phyloP scores from a whole-genome alignment of 257 asterid species.

The Leptodermis oblonga region DNA sequence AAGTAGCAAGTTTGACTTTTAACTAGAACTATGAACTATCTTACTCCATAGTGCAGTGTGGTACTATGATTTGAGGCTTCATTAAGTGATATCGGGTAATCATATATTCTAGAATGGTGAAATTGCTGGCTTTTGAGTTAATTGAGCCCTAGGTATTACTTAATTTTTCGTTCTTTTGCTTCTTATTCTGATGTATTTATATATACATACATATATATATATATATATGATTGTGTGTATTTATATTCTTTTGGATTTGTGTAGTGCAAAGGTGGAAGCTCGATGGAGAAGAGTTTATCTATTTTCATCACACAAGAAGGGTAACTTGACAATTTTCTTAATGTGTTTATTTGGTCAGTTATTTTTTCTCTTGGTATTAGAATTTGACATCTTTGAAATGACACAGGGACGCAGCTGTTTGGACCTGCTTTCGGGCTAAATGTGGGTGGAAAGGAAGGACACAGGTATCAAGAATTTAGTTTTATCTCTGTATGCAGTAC shows the following conservation, averaged over 20 bases:
- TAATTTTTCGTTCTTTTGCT: not conserved
- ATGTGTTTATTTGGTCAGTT: conserved; percentile 1
- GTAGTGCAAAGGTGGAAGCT: conserved; percentile 79
- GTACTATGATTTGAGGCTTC: not conserved
- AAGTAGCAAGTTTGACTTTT: no score
- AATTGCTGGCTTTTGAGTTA: not conserved
- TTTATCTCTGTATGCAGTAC: not conserved
- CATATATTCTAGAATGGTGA: not conserved
- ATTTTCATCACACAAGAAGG: conserved; percentile 56
- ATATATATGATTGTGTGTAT: not conserved
- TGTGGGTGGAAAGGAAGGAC: conserved; percentile 88
- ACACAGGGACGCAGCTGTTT: conserved; percentile 60
- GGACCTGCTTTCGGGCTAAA: conserved; percentile 85
- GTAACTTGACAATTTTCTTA: conserved; percentile 34
- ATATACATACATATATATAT: not conserved
- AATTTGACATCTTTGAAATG: conserved; percentile 24
- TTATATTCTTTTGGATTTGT: conserved; percentile 21
- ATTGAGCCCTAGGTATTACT: not conserved
- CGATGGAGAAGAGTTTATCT: conserved; percentile 69
- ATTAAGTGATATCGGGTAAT: not conserved
- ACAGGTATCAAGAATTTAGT: conserved; percentile 34
- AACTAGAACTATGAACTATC: not conserved
- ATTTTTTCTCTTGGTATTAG: conserved; percentile 7
- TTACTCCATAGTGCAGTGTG: not conserved
- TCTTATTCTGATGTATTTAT: not conserved